Conservation (phyloP, 805 yeast species). For the Phaffomyces antillensis region DNA sequence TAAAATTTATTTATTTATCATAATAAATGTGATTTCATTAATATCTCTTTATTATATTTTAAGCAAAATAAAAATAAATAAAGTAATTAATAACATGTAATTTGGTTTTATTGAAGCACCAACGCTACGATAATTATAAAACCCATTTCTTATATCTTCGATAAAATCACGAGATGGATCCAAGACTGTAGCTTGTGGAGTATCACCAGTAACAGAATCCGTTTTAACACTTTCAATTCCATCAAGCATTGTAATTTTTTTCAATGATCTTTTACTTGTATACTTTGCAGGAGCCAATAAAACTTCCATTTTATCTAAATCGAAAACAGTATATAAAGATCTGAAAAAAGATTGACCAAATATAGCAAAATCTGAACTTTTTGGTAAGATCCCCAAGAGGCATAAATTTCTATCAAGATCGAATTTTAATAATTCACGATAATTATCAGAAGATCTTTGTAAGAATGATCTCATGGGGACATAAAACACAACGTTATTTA, state of each 20-base stretch:
- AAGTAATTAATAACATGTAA: neutral
- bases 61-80: neutral
- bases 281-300: slow-evolving; percentile 18
- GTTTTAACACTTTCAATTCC: slow-evolving; percentile 6
- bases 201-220: slow-evolving; percentile 2
- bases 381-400: slow-evolving; percentile 11
- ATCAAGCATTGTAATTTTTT: slow-evolving; percentile 2
- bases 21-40: no score
- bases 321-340: slow-evolving; percentile 18
- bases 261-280: slow-evolving; percentile 6
- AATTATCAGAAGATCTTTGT: neutral
- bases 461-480: slow-evolving; percentile 5
- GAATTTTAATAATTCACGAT: neutral
- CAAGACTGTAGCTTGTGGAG: slow-evolving; percentile 4
- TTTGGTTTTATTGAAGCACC: neutral
- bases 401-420: slow-evolving; percentile 7
- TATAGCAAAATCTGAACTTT: slow-evolving; percentile 4
- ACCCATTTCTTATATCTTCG: slow-evolving; percentile 11
- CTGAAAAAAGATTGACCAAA: slow-evolving; percentile 19
- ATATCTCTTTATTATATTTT: no score
- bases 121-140: slow-evolving; percentile 4
- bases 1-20: neutral
- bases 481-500: neutral
- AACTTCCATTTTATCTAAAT: slow-evolving; percentile 18
- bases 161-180: slow-evolving; percentile 14